Percentiles rank a stretch among this genome's conserved stretches.
phyloP scores from a whole-genome alignment of 257 asterid genomes.

The Galeopsis tetrahit region DNA sequence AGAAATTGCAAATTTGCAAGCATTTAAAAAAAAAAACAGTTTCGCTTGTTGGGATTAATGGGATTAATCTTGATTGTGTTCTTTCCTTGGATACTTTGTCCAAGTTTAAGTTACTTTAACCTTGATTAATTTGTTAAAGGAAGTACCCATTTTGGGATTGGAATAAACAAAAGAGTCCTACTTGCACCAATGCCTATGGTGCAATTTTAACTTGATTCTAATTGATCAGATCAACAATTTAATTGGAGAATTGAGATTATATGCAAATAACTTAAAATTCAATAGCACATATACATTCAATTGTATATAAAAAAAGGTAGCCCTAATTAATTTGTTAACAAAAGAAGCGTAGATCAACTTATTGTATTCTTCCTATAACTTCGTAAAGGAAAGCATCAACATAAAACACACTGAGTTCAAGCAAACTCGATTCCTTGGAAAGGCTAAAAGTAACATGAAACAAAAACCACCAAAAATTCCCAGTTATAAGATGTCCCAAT shows the following conservation, averaged over 20 bases:
- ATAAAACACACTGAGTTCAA: slow-evolving; percentile 28
- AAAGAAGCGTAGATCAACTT: slow-evolving; percentile 13
- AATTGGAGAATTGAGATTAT: too few species aligned
- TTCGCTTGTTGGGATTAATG: slow-evolving; percentile 33
- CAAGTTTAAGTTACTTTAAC: neutral
- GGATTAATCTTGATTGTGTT: slow-evolving; percentile 25
- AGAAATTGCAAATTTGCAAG: neutral
- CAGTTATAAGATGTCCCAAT: slow-evolving; percentile 39
- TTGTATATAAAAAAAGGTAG: too few species aligned
- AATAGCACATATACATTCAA: too few species aligned
- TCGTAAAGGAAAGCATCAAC: neutral
- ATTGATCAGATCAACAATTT: too few species aligned
- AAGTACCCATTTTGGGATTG: slow-evolving; percentile 1
- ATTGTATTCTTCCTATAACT: slow-evolving; percentile 16
- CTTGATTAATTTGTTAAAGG: neutral
- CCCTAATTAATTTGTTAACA: too few species aligned
- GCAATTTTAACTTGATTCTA: too few species aligned
- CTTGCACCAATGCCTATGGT: too few species aligned
- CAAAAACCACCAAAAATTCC: slow-evolving; percentile 20
- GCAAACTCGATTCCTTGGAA: slow-evolving; percentile 42
- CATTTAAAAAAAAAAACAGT: neutral
- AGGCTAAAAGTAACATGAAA: slow-evolving; percentile 24
- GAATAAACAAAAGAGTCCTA: neutral
- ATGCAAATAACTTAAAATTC: too few species aligned
- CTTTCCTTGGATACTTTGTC: slow-evolving; percentile 40